These are phyloP conservation scores for Skeletonema potamos DNA, from an alignment of 108 stramenopile genomes.

Conservation along the genomic window DNA sequence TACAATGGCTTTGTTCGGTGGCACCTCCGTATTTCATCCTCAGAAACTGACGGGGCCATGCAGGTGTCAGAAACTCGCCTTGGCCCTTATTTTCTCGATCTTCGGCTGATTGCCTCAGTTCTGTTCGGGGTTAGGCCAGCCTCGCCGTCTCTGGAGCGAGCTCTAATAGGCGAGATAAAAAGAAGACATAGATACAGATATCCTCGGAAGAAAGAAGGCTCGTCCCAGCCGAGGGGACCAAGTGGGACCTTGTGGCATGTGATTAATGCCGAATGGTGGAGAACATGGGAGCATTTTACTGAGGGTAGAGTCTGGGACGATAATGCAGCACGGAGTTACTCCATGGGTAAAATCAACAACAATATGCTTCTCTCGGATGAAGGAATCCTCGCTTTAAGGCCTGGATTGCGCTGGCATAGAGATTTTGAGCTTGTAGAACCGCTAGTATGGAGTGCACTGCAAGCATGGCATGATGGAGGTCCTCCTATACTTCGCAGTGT, in stretches of 20 bases:
- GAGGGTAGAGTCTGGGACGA: conserved; percentile 47
- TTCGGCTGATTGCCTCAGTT: conserved; percentile 73
- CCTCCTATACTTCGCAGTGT: conserved; percentile 83
- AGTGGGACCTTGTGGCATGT: conserved; percentile 84
- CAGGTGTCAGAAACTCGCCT: conserved; percentile 40
- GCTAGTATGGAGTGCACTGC: conserved; percentile 80
- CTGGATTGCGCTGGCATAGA: conserved; percentile 67
- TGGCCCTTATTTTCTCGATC: conserved; percentile 66
- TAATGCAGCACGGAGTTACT: conserved; percentile 21
- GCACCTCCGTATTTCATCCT: conserved; percentile 46
- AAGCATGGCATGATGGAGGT: conserved; percentile 93
- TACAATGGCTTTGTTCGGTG: conserved; percentile 70
- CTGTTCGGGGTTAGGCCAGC: conserved; percentile 83
- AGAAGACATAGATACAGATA: conserved; percentile 71
- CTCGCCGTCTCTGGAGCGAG: conserved; percentile 58
- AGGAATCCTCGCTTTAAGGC: conserved; percentile 72
- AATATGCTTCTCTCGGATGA: conserved; percentile 64
- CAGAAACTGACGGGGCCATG: conserved; percentile 18
- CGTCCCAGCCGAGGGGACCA: conserved; percentile 73
- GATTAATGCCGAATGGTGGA: conserved; percentile 73
- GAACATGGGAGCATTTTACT: conserved; percentile 57
- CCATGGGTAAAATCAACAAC: conserved; percentile 73
- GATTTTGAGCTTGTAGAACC: conserved; percentile 89
- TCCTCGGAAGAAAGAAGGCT: conserved; percentile 51
- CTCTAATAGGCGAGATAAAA: conserved; percentile 66